A percentile compares a stretch with the other conserved stretches of the same genome.
phyloP scores from a whole-genome alignment of 768 basidiomycete species.

The Lyophyllum decastes region DNA sequence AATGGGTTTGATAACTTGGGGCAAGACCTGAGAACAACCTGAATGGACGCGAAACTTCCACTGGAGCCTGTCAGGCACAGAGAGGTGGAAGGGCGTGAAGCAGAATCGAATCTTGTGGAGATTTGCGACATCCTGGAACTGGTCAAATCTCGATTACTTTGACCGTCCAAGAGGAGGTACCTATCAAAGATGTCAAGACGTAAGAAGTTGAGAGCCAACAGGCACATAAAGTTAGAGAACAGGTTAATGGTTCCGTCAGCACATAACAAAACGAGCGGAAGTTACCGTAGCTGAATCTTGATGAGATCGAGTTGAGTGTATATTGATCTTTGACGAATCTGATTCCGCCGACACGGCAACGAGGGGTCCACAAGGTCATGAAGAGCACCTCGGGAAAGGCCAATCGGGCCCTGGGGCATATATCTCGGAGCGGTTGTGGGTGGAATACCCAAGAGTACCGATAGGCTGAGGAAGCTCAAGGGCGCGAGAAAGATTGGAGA shows the following conservation, averaged over 20 bases:
- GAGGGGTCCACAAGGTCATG: constrained; percentile 38
- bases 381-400: constrained; percentile 27
- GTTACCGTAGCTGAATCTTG: constrained; percentile 13
- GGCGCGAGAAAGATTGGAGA: constrained; percentile 26
- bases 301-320: constrained; percentile 21
- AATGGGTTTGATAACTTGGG: neutral
- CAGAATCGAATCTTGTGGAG: constrained; percentile 14
- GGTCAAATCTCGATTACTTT: constrained; percentile 9
- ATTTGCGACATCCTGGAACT: constrained; percentile 11
- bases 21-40: neutral
- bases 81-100: constrained; percentile 1
- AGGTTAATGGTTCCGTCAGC: constrained; percentile 12
- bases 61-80: constrained; percentile 8
- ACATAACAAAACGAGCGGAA: constrained; percentile 12
- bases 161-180: constrained; percentile 13
- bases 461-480: constrained; percentile 36
- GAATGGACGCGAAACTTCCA: neutral
- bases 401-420: constrained; percentile 49
- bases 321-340: constrained; percentile 35
- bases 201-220: constrained; percentile 14
- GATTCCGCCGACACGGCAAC: constrained; percentile 49
- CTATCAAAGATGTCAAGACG: constrained; percentile 22
- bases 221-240: constrained; percentile 11
- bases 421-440: constrained; percentile 47
- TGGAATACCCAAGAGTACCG: constrained; percentile 39